Base-by-base conservation (phyloP, 371 early-diverging fungal species). In the Actinomucor elegans region DNA sequence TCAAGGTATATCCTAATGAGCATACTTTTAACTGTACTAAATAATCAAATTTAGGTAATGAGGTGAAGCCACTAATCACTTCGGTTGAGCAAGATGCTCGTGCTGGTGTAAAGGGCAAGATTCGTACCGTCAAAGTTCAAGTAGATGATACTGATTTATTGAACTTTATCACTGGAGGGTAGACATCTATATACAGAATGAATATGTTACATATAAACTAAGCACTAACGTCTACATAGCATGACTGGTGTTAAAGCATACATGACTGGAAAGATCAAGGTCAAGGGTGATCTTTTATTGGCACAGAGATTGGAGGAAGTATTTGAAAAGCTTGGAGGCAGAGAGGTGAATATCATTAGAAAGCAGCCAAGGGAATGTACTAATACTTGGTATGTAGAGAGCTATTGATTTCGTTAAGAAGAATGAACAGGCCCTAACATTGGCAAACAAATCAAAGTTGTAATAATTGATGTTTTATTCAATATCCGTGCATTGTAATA, bases 191-290 rank as follows among this genome's bases (percentile, higher is more conserved):
- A 3, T 15, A 36, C 36, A 36, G 36, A 36, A 12, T 8, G 36
- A 6, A 12, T 57, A 55, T 15, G 37, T 40, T 10, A 31, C 52
- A 48, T 18, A 6, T 33, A 37, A 24, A 18, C 23, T 14, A 20
- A 10, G 20, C n/a, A n/a, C n/a, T n/a, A n/a, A n/a, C n/a, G n/a
- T n/a, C n/a, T 20, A 31, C 21, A n/a, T 46, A 75, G 76, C 12
- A 59, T 75, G 61, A 71, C 69, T 14, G 76, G 76, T 18, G 61
- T 75, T 28, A 73, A 67, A n/a, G 77, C 71, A 5, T 77, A 77
- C 28, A 71, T 71, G 74, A 61, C 52, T 8, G 69, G 73, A 17
- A 57, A 50, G 28, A 67, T 77, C 28, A 73, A 73, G 51, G 69
- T 77, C n/a, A 62, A 64, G 26, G 77, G 77, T n/a, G 74, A 73